Base-by-base conservation (phyloP, 1,284 basidiomycete genomes). In the Leccinum pachyderme region DNA sequence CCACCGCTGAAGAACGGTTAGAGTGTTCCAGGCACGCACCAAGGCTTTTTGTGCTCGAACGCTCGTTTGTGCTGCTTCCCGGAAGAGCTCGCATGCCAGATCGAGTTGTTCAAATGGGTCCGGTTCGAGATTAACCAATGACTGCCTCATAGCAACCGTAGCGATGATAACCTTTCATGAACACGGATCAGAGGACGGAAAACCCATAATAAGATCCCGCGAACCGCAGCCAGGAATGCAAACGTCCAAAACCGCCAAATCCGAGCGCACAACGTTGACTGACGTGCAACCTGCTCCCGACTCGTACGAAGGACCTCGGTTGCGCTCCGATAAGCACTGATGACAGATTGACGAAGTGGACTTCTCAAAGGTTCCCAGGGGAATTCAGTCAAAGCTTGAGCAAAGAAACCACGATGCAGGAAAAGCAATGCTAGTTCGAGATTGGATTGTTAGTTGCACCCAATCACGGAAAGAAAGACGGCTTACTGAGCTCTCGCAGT, bases 161-260 rank as follows among this genome's bases (percentile, higher is more conserved):
- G 75, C 78, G 7, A 80, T 68, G 28, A 77, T 69, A 11, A 81
- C 66, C 78, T 80, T 59, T n/a, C 13, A 27, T 9, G 27, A 45
- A 49, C 9, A 18, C 9, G 13, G n/a, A 31, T 59, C 49, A 61
- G 43, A 18, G 39, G 41, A 22, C 7, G 22, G 33, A 46, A 15
- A 27, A 18, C 9, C 13, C 4, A 37, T 2, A 15, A 53, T 22
- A 28, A 13, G 11, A 11, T 9, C 25, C 15, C 22, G 61, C 74
- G 63, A 61, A 80, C 78, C 28, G 77, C 72, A 32, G 79, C 75
- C 18, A 75, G 72, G 58, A 81, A 81, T 2, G 75, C 71, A 39
- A 75, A 65, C 4, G 78, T 73, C 79, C 80, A 81, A 46, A 80
- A 76, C 47, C 75, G 70, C 75, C 78, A 80, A n/a, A 80, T 64